Evolutionary conservation across 169 alveolate species (phyloP).

Genomic region (Plasmodium billcollinsi): DNA sequence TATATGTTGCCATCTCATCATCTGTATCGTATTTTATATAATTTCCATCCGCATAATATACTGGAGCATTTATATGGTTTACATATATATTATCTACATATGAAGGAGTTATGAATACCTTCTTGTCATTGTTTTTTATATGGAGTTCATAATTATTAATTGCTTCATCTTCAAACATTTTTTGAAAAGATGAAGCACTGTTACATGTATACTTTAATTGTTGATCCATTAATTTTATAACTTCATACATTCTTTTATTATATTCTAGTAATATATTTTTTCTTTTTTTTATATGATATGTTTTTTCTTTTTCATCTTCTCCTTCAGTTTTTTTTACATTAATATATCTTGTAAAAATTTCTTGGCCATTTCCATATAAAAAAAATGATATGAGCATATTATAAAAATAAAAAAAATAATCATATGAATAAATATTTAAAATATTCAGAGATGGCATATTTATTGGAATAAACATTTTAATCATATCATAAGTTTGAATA

Average conservation of each 20-base stretch:
- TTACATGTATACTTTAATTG: conserved; percentile 13
- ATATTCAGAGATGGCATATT: conserved; percentile 13
- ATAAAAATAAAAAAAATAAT: conserved; percentile 61
- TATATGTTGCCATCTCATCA: background rate
- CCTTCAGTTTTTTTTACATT: conserved; percentile 21
- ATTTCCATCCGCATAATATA: conserved; percentile 59
- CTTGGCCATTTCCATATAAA: conserved; percentile 47
- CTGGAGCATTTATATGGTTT: conserved; percentile 16
- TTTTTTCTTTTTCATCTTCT: conserved; percentile 20
- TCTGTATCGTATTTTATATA: conserved; percentile 49
- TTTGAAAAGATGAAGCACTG: conserved; percentile 22
- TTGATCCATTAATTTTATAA: conserved; percentile 29
- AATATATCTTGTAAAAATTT: conserved; percentile 22
- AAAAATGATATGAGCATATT: conserved; percentile 43
- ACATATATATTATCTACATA: conserved; percentile 38
- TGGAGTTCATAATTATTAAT: conserved; percentile 25
- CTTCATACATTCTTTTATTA: conserved; percentile 2
- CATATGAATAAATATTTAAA: conserved; percentile 53
- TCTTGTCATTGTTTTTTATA: conserved; percentile 30
- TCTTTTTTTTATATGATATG: background rate
- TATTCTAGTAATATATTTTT: background rate
- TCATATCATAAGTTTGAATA: conserved; percentile 50
- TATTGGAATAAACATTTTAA: conserved; percentile 56
- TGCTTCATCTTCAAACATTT: conserved; percentile 45
- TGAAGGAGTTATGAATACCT: conserved; percentile 43